Evolutionary conservation across 1,284 basidiomycete species (phyloP), one percentile per base, ranked within the genome.

Genomic region (Porodaedalea pini): DNA sequence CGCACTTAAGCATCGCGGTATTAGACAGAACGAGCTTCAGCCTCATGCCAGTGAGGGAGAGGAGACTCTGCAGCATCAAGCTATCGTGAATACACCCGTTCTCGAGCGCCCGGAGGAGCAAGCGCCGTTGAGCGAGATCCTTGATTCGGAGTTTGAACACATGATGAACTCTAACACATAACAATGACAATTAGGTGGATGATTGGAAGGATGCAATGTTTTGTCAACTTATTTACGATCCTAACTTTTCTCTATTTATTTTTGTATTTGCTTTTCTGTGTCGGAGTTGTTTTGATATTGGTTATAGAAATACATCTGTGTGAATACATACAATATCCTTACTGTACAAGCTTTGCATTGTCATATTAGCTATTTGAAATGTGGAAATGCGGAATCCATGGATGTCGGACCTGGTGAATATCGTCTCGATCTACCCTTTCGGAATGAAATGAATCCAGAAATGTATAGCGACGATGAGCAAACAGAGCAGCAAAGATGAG

Each of bases 21-120:
- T 86, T 2, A 71, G 68, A 51, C 70, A 74, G 65, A 76, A 82
- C 19, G 83, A 88, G 58, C 67, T 89, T 44, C 74, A 86, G 73
- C 86, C 86, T 36, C 78, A 85, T 71, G 72, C 73, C 2, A 66
- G 66, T 13, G 75, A 75, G 15, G 82, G 79, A 0, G 81, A 84
- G 61, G 76, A 77, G 64, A 82, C 81, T 40, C 64, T 82, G 54
- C 70, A 68, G 58, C 60, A 69, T 23, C 65, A 65, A 37, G 58
- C 54, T 31, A 10, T 15, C 8, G 34, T n/a, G 10, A 21, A 58
- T 43, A 48, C 19, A 11, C 51, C 50, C 40, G 71, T 62, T 45
- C 47, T 61, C 44, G 59, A 61, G 31, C 51, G 29, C 31, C 21
- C 56, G 8, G 49, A 55, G 13, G 56, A 58, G 23, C 53, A 54